Conservation (phyloP, 2,329 filamentous ascomycete genomes). For the Aspergillus ibericus region DNA sequence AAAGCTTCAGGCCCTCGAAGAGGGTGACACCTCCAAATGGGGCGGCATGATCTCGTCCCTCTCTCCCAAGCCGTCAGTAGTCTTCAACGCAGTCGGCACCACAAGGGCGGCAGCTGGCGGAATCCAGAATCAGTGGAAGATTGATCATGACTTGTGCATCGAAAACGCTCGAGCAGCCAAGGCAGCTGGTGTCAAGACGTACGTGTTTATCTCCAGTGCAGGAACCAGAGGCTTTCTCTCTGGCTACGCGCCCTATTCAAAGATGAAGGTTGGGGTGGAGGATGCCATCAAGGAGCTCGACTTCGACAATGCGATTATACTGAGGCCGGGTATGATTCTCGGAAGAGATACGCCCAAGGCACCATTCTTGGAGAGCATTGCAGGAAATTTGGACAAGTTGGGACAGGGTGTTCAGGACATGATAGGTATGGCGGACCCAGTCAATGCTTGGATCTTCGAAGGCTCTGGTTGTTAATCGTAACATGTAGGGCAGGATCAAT, state of each 20-base stretch:
- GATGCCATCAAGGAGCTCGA: conserved; percentile 35
- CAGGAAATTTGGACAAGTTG: conserved; percentile 23
- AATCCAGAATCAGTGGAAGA: conserved; percentile 37
- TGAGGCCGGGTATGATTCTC: conserved; percentile 39
- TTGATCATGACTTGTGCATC: conserved; percentile 39
- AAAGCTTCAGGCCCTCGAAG: conserved; percentile 30
- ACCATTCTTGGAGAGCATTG: conserved; percentile 22
- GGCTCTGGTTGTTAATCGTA: neutral
- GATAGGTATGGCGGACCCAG: conserved; percentile 23
- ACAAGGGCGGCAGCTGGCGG: conserved; percentile 35
- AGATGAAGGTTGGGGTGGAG: conserved; percentile 41
- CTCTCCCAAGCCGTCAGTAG: conserved; percentile 23
- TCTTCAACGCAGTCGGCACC: conserved; percentile 39
- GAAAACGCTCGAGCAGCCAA: conserved; percentile 39
- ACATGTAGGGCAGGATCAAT: conserved; percentile 28
- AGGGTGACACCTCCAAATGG: conserved; percentile 35
- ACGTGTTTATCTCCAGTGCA: conserved; percentile 37
- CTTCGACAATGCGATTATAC: conserved; percentile 39
- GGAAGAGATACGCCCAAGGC: conserved; percentile 22
- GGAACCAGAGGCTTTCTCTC: conserved; percentile 32
- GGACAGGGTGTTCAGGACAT: conserved; percentile 28
- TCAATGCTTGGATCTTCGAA: neutral
- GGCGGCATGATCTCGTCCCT: conserved; percentile 25
- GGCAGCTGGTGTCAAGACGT: conserved; percentile 36
- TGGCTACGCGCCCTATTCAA: conserved; percentile 34